Evolutionary conservation across 2,329 filamentous ascomycete species (phyloP).

Genomic region (Neocucurbitaria cava): DNA sequence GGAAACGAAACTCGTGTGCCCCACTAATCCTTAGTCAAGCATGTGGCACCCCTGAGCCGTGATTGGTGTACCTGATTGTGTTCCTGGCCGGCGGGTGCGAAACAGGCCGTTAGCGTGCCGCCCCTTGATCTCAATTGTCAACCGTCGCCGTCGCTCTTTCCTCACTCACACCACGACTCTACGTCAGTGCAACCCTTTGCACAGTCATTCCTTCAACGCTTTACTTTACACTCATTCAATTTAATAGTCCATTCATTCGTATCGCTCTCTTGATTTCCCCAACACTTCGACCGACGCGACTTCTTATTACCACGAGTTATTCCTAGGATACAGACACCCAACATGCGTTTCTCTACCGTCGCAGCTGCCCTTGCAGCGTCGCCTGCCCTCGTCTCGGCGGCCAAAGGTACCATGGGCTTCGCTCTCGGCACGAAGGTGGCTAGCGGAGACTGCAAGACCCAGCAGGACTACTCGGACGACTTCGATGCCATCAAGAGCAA

Average conservation of each 20-base stretch:
- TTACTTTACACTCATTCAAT: conserved; percentile 22
- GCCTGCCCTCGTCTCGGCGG: conserved; percentile 58
- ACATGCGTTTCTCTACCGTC: conserved; percentile 47
- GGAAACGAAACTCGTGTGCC: conserved; percentile 13
- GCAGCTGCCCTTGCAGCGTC: conserved; percentile 45
- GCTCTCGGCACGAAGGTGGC: conserved; percentile 70
- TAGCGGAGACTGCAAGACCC: conserved; percentile 66
- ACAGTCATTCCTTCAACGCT: conserved; percentile 35
- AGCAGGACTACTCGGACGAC: conserved; percentile 69
- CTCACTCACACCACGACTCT: conserved; percentile 16
- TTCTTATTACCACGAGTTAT: not conserved
- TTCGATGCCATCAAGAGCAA: conserved; percentile 65
- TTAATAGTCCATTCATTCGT: not conserved
- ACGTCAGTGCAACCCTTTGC: conserved; percentile 26
- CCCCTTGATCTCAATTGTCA: conserved; percentile 32
- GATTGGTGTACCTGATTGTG: conserved; percentile 31
- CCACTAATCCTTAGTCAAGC: conserved; percentile 13
- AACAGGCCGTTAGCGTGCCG: conserved; percentile 28
- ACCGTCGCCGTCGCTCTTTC: conserved; percentile 21
- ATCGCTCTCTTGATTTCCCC: not conserved
- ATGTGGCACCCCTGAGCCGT: conserved; percentile 6
- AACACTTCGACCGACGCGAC: not conserved
- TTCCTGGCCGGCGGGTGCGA: conserved; percentile 16
- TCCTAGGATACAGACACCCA: conserved; percentile 9
- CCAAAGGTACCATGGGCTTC: conserved; percentile 66